Percentiles rank a stretch among this genome's conserved stretches.
Conservation (phyloP, 257 asterid genomes). For the Penstemon barbatus region DNA sequence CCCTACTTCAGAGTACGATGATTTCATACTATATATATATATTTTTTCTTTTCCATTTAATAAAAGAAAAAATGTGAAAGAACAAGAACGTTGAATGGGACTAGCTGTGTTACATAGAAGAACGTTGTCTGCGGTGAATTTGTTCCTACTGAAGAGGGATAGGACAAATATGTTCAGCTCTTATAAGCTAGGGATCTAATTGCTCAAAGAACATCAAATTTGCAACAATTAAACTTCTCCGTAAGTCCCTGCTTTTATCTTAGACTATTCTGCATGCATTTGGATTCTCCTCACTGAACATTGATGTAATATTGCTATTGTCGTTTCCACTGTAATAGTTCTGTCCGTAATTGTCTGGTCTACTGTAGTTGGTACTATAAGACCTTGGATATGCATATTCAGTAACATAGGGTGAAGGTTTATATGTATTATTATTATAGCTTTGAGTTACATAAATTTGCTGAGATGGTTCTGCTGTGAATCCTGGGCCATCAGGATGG, state of each 20-base stretch:
- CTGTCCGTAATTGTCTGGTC: constrained; percentile 47
- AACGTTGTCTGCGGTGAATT: constrained; percentile 23
- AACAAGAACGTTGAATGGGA: too few species aligned
- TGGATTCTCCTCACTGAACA: constrained; percentile 94
- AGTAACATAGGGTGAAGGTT: too few species aligned
- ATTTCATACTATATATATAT: too few species aligned
- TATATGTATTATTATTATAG: too few species aligned
- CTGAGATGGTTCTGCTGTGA: constrained; percentile 34
- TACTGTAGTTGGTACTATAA: constrained; percentile 28
- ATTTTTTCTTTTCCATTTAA: too few species aligned
- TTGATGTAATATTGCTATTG: constrained; percentile 55
- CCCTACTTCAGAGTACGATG: too few species aligned
- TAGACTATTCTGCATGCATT: constrained; percentile 75
- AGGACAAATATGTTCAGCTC: constrained; percentile 45
- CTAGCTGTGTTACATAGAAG: constrained; percentile 13
- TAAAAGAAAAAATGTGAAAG: too few species aligned
- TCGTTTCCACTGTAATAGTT: constrained; percentile 51
- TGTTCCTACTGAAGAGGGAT: constrained; percentile 31
- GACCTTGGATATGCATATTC: too few species aligned
- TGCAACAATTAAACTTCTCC: constrained; percentile 23
- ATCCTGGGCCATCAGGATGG: constrained; percentile 32
- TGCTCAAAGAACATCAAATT: constrained; percentile 25
- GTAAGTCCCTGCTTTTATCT: constrained; percentile 11
- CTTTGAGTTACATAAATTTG: constrained; percentile 20
- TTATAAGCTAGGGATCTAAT: constrained; percentile 53